phyloP scores from a whole-genome alignment of 2,329 filamentous ascomycete genomes.

The Ilyonectria sp. region DNA sequence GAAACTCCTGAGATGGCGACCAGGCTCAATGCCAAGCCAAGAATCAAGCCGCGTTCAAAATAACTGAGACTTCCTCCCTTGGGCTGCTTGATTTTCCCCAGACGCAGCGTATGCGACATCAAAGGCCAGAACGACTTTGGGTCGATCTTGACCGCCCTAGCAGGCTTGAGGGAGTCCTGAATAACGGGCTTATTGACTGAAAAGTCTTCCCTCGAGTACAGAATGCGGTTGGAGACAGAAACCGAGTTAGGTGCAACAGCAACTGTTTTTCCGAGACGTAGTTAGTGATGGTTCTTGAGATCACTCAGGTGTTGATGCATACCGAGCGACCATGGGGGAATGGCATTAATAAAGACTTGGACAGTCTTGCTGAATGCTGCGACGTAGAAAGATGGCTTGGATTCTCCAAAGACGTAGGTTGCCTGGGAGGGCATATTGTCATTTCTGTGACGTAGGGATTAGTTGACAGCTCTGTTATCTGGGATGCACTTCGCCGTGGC shows the following conservation, averaged over 20 bases:
- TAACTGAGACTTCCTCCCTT: constrained; percentile 3
- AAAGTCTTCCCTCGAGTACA: not conserved
- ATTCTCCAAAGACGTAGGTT: constrained; percentile 1
- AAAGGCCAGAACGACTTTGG: not conserved
- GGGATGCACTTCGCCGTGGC: no score
- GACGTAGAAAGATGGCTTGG: not conserved
- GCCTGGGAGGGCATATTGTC: not conserved
- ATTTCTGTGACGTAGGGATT: constrained; percentile 1
- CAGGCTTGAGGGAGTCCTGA: not conserved
- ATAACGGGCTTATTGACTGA: not conserved
- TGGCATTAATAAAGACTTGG: constrained; percentile 3
- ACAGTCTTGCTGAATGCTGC: not conserved
- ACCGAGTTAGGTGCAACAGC: no score
- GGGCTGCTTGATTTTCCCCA: not conserved
- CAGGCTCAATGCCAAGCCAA: constrained; percentile 2
- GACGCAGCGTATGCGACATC: not conserved
- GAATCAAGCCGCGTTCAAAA: constrained; percentile 6
- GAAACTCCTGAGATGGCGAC: not conserved
- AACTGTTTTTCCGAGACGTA: no score
- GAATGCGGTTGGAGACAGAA: no score
- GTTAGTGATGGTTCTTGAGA: no score
- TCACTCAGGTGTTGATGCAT: not conserved
- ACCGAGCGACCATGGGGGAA: constrained; percentile 8
- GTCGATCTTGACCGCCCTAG: not conserved
- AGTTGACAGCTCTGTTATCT: not conserved